A percentile compares a stretch with the other conserved stretches of the same genome.
Conservation (phyloP, 2,329 filamentous ascomycete genomes). For the Tolypocladium nubicola region DNA sequence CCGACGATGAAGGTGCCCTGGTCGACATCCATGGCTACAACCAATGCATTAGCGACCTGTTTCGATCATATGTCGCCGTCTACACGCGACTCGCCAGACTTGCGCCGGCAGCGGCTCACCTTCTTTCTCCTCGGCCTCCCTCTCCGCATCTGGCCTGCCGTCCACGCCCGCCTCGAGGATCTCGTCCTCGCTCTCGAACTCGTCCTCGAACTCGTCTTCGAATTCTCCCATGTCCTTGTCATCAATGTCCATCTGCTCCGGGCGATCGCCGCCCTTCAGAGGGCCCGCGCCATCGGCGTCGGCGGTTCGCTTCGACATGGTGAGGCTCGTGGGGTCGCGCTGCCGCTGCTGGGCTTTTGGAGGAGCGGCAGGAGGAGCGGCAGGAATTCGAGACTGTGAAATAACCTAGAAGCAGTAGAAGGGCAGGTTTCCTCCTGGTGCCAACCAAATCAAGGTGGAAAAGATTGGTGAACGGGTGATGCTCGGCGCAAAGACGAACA, state of each 20-base stretch:
- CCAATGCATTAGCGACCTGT: background rate
- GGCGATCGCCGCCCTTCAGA: slow-evolving; percentile 51
- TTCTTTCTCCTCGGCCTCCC: slow-evolving; percentile 78
- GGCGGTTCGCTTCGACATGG: slow-evolving; percentile 52
- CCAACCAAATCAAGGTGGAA: background rate
- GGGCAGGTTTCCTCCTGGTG: background rate
- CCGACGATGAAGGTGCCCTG: slow-evolving; percentile 94
- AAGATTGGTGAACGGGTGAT: background rate
- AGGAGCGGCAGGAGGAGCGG: too few relatives aligned
- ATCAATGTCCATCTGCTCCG: slow-evolving; percentile 57
- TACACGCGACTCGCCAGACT: background rate
- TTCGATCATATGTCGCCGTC: background rate
- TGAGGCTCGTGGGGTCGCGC: background rate
- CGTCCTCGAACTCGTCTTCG: slow-evolving; percentile 90
- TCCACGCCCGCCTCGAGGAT: slow-evolving; percentile 92
- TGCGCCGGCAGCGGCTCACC: slow-evolving; percentile 25
- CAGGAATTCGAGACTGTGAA: background rate
- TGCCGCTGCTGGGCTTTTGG: background rate
- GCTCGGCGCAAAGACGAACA: background rate
- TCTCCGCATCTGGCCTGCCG: slow-evolving; percentile 81
- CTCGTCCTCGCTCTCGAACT: slow-evolving; percentile 82
- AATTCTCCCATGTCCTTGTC: slow-evolving; percentile 65
- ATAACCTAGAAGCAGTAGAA: too few relatives aligned
- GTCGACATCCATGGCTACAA: slow-evolving; percentile 75
- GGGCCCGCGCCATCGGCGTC: slow-evolving; percentile 36